A percentile compares a stretch with the other conserved stretches of the same genome.
These are phyloP conservation scores for Suillus bovinus DNA, from an alignment of 768 basidiomycete species.

Conservation along the genomic window DNA sequence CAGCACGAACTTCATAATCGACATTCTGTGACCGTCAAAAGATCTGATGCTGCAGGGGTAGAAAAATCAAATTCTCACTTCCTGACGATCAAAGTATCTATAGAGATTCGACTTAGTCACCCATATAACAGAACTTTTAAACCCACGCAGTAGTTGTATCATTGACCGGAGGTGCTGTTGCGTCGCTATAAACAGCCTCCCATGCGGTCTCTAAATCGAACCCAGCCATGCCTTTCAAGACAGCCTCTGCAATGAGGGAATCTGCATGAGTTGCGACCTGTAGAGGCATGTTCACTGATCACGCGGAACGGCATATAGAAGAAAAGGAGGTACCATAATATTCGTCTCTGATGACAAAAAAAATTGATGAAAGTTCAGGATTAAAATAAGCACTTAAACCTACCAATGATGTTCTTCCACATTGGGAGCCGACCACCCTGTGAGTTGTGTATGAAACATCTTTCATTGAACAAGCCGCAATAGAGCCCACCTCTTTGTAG, in stretches of 20 bases:
- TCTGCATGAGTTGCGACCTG: conserved; percentile 80
- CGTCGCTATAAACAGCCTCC: conserved; percentile 76
- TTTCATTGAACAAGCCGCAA: conserved; percentile 1
- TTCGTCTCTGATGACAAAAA: conserved; percentile 56
- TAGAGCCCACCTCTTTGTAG: conserved; percentile 54
- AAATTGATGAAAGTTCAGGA: not conserved
- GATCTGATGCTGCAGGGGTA: not conserved
- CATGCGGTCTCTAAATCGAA: conserved; percentile 68
- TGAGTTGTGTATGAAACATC: not conserved
- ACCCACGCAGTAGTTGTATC: conserved; percentile 55
- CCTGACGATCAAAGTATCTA: conserved; percentile 73
- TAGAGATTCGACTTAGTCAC: conserved; percentile 5
- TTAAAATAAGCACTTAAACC: conserved; percentile 13
- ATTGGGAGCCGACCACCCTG: conserved; percentile 83
- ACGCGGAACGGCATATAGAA: not conserved
- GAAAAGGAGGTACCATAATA: conserved; percentile 58
- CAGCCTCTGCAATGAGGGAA: conserved; percentile 73
- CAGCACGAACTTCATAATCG: conserved; percentile 81
- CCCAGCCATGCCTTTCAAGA: conserved; percentile 60
- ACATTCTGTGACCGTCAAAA: conserved; percentile 46
- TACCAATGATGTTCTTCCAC: conserved; percentile 86
- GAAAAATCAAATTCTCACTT: conserved; percentile 40
- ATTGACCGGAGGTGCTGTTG: conserved; percentile 56
- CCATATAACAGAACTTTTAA: not conserved
- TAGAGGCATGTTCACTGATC: not conserved